Evolutionary conservation across 2,329 filamentous ascomycete species (phyloP).

Genomic region (Aspergillus novofumigatus): DNA sequence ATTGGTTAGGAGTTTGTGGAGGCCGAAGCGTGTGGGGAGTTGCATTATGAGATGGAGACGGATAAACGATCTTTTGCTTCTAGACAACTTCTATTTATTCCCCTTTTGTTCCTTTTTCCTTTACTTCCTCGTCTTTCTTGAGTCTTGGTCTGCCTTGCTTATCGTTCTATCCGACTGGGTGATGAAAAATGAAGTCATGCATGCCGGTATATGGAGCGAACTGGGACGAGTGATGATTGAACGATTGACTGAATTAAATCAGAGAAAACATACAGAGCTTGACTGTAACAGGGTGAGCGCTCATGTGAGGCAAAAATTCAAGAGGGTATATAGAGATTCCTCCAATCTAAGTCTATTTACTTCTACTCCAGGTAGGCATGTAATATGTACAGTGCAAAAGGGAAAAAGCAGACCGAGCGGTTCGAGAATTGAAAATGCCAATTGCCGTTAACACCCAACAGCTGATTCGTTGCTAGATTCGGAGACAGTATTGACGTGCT

Average conservation of each 20-base stretch:
- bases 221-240: conserved; percentile 17
- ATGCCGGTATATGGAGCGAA: not conserved
- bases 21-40: conserved; percentile 45
- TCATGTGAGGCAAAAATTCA: not conserved
- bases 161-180: not conserved
- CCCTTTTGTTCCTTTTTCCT: not conserved
- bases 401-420: not conserved
- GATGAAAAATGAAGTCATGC: not conserved
- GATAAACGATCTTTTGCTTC: not conserved
- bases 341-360: conserved; percentile 15
- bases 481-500: not conserved
- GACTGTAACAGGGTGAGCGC: not conserved
- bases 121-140: not conserved
- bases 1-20: conserved; percentile 45
- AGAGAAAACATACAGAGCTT: not conserved
- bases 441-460: too few species aligned
- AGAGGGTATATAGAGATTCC: not conserved
- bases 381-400: not conserved
- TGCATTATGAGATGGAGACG: conserved; percentile 25
- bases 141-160: not conserved
- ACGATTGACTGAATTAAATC: conserved; percentile 30
- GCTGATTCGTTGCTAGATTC: not conserved
- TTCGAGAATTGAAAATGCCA: not conserved
- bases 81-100: not conserved
- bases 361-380: conserved; percentile 9